These are phyloP conservation scores for Yarrowia bubula DNA, from an alignment of 805 yeast species.

Conservation along the genomic window DNA sequence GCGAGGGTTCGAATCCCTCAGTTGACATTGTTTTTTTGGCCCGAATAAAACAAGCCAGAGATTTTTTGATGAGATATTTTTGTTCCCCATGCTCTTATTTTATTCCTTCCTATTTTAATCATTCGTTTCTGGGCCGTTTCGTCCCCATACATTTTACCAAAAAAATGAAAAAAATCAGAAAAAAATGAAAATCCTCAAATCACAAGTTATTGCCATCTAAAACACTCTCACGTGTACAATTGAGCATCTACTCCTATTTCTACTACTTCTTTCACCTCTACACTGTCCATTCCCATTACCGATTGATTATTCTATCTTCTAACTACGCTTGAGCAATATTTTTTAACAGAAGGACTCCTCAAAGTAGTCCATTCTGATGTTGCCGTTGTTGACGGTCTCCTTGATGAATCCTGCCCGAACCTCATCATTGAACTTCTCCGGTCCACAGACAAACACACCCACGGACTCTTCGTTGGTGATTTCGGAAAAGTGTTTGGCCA, in stretches of 20 bases:
- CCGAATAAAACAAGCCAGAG: too few relatives aligned
- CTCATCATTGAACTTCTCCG: slow-evolving; percentile 20
- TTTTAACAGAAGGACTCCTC: slow-evolving; percentile 23
- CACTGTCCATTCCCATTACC: too few relatives aligned
- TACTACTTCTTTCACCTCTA: too few relatives aligned
- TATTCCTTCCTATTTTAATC: not conserved
- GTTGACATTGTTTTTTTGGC: slow-evolving; percentile 16
- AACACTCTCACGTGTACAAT: not conserved
- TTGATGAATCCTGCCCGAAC: slow-evolving; percentile 4
- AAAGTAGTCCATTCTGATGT: slow-evolving; percentile 18
- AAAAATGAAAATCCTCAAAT: too few relatives aligned
- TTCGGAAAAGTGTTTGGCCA: not conserved
- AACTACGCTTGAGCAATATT: not conserved
- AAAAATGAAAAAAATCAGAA: too few relatives aligned
- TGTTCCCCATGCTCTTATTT: not conserved
- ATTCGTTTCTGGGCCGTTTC: too few relatives aligned
- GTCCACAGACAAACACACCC: slow-evolving; percentile 20
- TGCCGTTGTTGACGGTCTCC: not conserved
- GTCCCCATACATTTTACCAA: too few relatives aligned
- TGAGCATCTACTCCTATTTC: too few relatives aligned
- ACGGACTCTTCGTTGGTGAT: slow-evolving; percentile 8
- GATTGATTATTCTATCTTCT: not conserved
- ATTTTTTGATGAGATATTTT: not conserved
- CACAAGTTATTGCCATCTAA: too few relatives aligned
- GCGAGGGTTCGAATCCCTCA: slow-evolving; percentile 30